These are phyloP conservation scores for Chenopodium suecicum DNA, from an alignment of 148 eudicot genomes.

Conservation along the genomic window DNA sequence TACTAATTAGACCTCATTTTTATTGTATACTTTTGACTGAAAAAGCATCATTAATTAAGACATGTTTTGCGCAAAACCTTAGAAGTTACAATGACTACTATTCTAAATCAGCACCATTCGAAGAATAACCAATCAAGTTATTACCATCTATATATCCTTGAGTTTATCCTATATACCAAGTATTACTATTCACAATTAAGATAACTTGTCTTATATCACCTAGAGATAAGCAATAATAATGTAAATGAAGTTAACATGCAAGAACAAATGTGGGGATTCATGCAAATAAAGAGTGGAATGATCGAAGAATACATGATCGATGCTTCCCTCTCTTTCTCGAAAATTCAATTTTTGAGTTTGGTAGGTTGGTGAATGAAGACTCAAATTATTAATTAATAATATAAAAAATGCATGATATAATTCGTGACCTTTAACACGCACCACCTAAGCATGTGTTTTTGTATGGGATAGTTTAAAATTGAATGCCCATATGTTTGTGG, in stretches of 20 bases:
- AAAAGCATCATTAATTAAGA: neutral
- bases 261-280: neutral
- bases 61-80: neutral
- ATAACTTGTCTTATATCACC: neutral
- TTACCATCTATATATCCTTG: too few species aligned
- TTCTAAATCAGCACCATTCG: neutral
- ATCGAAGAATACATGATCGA: neutral
- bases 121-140: too few species aligned
- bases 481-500: constrained; percentile 7
- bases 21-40: neutral
- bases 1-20: too few species aligned
- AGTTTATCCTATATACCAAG: neutral
- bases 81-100: too few species aligned
- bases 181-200: neutral
- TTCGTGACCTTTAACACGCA: constrained; percentile 25
- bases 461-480: constrained; percentile 11
- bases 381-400: too few species aligned
- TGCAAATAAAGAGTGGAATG: neutral
- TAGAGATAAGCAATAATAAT: neutral
- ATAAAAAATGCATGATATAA: constrained; percentile 21
- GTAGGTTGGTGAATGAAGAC: neutral
- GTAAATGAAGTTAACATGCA: neutral
- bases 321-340: neutral
- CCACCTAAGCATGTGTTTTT: constrained; percentile 11
- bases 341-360: constrained; percentile 14